Evolutionary conservation across 345 rosid species (phyloP), one percentile per base, ranked within the genome.

Genomic region (Euclidium syriacum): DNA sequence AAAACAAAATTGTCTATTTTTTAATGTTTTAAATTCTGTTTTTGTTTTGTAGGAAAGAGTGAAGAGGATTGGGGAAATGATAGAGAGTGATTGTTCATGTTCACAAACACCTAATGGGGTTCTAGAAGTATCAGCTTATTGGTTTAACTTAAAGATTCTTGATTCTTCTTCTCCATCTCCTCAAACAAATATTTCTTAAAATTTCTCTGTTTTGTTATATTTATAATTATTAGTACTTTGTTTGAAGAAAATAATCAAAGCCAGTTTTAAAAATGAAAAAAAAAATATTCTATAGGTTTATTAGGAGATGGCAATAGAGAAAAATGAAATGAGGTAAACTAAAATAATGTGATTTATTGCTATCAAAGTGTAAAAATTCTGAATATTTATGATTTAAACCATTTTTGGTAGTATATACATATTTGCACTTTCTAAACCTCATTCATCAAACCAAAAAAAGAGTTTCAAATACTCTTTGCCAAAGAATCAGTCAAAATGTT

Each of bases 41-140:
- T 29, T 16, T 65, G 49, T 68, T 24, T 60, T 70, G 70, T 70
- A 71, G 75, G 75, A 71, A 60, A 71, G 48, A 49, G 60, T 71
- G 65, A 56, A 63, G 58, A 49, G 64, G 60, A 64, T 71, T 63
- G 38, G n/a, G 29, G 65, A 64, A 71, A 56, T 71, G 65, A 64
- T 64, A 39, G 60, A 71, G 65, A 64, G 20, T 49, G 59, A 64
- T 47, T 52, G 64, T 1, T 56, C 53, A 32, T 63, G 38, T 49
- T 63, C 75, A 56, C 70, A 56, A 55, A 71, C 75, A 71, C 70
- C 75, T 7, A 63, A 71, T 48, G 75, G 75, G 35, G 70, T 63
- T 63, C 41, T 71, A 55, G 75, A 71, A 46, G 70, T 71, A 53
- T 38, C 75, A 57, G 58, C 65, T 63, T 64, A 20, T 63, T 71